A percentile compares a stretch with the other conserved stretches of the same genome.
Evolutionary conservation across 768 basidiomycete species (phyloP).

Genomic region (Suillus paluster): DNA sequence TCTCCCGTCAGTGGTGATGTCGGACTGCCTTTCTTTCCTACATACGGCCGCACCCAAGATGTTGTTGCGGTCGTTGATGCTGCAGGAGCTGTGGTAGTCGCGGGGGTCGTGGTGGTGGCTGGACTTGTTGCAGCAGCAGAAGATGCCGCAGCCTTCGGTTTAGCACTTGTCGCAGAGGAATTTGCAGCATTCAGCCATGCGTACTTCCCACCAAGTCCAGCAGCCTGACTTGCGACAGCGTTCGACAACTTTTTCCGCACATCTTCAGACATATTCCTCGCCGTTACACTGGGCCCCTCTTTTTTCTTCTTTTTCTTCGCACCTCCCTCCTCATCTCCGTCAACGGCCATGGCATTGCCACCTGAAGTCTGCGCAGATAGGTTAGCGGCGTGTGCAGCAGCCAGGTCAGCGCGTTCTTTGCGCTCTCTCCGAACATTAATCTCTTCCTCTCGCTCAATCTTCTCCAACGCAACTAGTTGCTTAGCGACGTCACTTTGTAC

Average conservation of each 20-base stretch:
- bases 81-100: conserved; percentile 36
- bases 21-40: conserved; percentile 50
- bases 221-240: conserved; percentile 85
- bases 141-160: conserved; percentile 38
- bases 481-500: conserved; percentile 82
- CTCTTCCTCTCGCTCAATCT: conserved; percentile 85
- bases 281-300: conserved; percentile 83
- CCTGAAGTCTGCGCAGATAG: conserved; percentile 60
- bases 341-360: conserved; percentile 31
- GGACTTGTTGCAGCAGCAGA: conserved; percentile 37
- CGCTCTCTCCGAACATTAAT: conserved; percentile 72
- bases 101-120: conserved; percentile 29
- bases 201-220: conserved; percentile 83
- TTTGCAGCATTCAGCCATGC: conserved; percentile 85
- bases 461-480: conserved; percentile 76
- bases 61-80: conserved; percentile 35
- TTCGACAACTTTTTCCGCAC: conserved; percentile 92
- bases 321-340: conserved; percentile 57
- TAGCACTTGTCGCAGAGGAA: conserved; percentile 46
- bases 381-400: conserved; percentile 70
- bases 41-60: conserved; percentile 68
- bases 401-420: conserved; percentile 75
- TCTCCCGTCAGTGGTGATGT: conserved; percentile 45
- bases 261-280: conserved; percentile 90
- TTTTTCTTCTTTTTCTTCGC: conserved; percentile 84